Evolutionary conservation across 257 asterid species (phyloP).

Genomic region (Sherardia arvensis): DNA sequence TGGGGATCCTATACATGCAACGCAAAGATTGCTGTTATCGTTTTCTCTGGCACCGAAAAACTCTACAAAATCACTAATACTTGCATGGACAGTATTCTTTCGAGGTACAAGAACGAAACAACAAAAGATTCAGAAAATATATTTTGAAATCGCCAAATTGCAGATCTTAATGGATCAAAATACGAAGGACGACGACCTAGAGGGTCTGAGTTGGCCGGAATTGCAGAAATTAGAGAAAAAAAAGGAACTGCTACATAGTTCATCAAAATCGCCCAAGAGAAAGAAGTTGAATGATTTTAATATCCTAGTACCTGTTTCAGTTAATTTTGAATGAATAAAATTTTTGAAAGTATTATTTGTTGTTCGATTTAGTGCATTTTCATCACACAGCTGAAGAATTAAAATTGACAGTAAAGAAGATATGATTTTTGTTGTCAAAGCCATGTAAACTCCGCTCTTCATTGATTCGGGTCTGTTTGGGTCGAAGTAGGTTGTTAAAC

Average conservation of each 20-base stretch:
- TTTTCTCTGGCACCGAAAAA: neutral
- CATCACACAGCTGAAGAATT: too few species aligned
- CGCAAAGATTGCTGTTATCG: neutral
- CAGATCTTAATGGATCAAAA: neutral
- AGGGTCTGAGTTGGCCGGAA: neutral
- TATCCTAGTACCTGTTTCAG: neutral
- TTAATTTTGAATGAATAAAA: neutral
- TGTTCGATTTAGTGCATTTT: too few species aligned
- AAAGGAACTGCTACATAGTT: neutral
- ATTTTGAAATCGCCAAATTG: neutral
- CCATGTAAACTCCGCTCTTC: too few species aligned
- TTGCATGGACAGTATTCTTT: neutral
- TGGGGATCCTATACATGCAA: neutral
- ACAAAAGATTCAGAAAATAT: too few species aligned
- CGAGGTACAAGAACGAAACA: constrained; percentile 1
- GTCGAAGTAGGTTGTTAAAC: too few species aligned
- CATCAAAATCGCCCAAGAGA: neutral
- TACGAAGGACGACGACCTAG: neutral
- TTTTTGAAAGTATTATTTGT: too few species aligned
- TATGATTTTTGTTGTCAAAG: too few species aligned
- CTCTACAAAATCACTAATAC: neutral
- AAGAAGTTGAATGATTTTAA: neutral
- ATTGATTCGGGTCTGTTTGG: too few species aligned
- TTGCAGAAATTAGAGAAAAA: too few species aligned
- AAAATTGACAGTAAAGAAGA: too few species aligned